A percentile compares a stretch with the other conserved stretches of the same genome.
These are phyloP conservation scores for Phytophthora syringae DNA, from an alignment of 352 stramenopile species.

Conservation along the genomic window DNA sequence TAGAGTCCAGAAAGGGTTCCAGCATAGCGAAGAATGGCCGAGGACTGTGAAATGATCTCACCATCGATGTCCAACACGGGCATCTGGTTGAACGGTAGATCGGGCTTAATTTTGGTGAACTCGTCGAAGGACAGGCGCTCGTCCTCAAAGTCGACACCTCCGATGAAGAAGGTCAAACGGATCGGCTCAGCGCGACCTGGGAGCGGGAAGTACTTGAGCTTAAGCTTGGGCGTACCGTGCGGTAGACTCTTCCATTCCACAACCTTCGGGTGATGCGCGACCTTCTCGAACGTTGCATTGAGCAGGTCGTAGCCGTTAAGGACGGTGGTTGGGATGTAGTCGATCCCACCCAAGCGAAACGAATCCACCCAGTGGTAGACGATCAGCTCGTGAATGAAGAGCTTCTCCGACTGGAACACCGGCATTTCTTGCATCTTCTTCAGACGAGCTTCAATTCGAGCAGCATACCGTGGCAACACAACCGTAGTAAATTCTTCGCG, in stretches of 20 bases:
- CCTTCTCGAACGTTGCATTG: conserved; percentile 37
- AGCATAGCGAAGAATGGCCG: conserved; percentile 65
- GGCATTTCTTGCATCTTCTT: conserved; percentile 37
- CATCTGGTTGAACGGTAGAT: conserved; percentile 53
- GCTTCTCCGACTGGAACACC: conserved; percentile 36
- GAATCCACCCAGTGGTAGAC: conserved; percentile 39
- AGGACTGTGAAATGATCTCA: conserved; percentile 43
- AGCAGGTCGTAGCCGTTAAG: conserved; percentile 37
- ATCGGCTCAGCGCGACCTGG: conserved; percentile 51
- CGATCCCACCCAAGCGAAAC: conserved; percentile 36
- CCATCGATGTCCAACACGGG: conserved; percentile 60
- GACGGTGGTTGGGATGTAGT: conserved; percentile 46
- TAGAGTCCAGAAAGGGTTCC: conserved; percentile 57
- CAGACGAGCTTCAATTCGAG: conserved; percentile 39
- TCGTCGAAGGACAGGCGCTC: conserved; percentile 42
- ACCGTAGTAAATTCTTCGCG: conserved; percentile 35
- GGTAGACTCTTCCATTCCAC: conserved; percentile 41
- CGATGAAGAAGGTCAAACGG: conserved; percentile 54
- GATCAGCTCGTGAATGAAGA: conserved; percentile 46
- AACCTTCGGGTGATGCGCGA: conserved; percentile 34
- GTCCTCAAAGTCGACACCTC: conserved; percentile 59
- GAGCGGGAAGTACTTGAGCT: conserved; percentile 65
- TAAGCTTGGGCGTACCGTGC: conserved; percentile 27
- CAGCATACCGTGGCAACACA: conserved; percentile 38
- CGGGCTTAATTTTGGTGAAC: conserved; percentile 36